Conservation (phyloP, 1,284 basidiomycete species). For the Agaricales sp. region DNA sequence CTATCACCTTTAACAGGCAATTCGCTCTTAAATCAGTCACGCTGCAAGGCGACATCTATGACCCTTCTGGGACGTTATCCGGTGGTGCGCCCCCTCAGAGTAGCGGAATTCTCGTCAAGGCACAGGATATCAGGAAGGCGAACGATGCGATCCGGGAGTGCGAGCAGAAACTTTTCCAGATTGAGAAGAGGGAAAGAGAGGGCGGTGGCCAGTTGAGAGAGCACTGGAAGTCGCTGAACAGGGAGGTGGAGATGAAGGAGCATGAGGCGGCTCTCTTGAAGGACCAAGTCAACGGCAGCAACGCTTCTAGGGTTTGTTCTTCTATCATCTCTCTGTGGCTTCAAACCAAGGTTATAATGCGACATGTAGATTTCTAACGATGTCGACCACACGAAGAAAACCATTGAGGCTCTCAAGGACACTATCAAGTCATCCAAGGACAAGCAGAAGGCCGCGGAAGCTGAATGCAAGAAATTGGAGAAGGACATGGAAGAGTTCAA, state of each 20-base stretch:
- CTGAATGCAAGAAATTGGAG: constrained; percentile 81
- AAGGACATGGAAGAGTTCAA: constrained; percentile 98
- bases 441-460: constrained; percentile 69
- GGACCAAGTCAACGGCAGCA: constrained; percentile 83
- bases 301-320: constrained; percentile 68
- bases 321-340: neutral
- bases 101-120: constrained; percentile 72
- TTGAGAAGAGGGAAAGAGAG: constrained; percentile 51
- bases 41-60: constrained; percentile 92
- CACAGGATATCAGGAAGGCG: constrained; percentile 72
- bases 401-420: constrained; percentile 57
- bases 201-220: constrained; percentile 49
- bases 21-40: constrained; percentile 83
- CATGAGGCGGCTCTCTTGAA: constrained; percentile 82
- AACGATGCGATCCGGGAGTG: constrained; percentile 35
- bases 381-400: constrained; percentile 64
- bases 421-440: constrained; percentile 61
- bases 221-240: constrained; percentile 55
- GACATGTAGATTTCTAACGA: constrained; percentile 64
- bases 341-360: too few relatives aligned
- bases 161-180: constrained; percentile 42
- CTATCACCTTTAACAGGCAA: constrained; percentile 71
- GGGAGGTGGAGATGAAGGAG: constrained; percentile 81
- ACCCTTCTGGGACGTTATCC: constrained; percentile 89
- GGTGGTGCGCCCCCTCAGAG: constrained; percentile 82